These are phyloP conservation scores for Cercospora canescens DNA, from an alignment of 2,329 filamentous ascomycete species.

Conservation along the genomic window DNA sequence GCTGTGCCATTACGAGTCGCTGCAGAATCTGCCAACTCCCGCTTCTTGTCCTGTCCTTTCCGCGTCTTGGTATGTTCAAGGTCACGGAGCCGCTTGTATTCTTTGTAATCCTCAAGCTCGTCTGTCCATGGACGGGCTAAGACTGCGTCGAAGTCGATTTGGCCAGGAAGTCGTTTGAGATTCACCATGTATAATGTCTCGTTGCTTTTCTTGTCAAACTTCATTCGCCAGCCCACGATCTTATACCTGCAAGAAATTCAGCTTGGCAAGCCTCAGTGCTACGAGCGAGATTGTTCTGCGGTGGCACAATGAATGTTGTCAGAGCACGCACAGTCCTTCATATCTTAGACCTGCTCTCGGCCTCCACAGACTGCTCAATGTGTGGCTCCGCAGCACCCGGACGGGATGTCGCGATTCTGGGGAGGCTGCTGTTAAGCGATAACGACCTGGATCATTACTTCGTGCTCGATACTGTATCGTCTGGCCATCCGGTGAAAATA, in stretches of 20 bases:
- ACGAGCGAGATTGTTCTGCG: not conserved
- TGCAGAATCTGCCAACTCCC: not conserved
- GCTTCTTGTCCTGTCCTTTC: not conserved
- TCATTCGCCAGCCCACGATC: slow-evolving; percentile 45
- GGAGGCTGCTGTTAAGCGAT: slow-evolving; percentile 45
- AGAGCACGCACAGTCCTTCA: slow-evolving; percentile 46
- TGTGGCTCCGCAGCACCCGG: slow-evolving; percentile 48
- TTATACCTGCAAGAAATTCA: slow-evolving; percentile 33
- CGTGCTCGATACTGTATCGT: slow-evolving; percentile 45
- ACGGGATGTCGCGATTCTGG: slow-evolving; percentile 43
- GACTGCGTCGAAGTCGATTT: slow-evolving; percentile 39
- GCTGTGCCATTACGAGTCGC: slow-evolving; percentile 14
- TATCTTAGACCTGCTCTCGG: slow-evolving; percentile 51
- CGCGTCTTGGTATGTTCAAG: slow-evolving; percentile 14
- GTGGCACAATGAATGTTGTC: not conserved
- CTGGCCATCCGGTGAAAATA: slow-evolving; percentile 36
- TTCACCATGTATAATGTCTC: slow-evolving; percentile 41
- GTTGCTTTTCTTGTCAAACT: slow-evolving; percentile 26
- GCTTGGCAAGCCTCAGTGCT: not conserved
- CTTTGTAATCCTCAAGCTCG: slow-evolving; percentile 50
- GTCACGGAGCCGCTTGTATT: slow-evolving; percentile 46
- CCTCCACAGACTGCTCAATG: slow-evolving; percentile 45
- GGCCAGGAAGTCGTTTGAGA: slow-evolving; percentile 37
- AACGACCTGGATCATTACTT: slow-evolving; percentile 44
- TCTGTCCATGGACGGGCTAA: slow-evolving; percentile 42